Evolutionary conservation across 129 eudicot genomes (phyloP).

Genomic region (Flaveria brownii): DNA sequence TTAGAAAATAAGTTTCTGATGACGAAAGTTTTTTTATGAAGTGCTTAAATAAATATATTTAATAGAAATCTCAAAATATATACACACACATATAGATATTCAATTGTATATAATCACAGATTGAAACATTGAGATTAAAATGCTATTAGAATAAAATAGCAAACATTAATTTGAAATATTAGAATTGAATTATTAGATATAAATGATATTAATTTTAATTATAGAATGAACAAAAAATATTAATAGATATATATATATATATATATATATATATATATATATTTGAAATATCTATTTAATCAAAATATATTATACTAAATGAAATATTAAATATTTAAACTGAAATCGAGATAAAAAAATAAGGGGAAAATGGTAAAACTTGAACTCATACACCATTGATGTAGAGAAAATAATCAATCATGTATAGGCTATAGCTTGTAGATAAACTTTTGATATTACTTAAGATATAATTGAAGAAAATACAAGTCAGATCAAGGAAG

Average conservation of each 20-base stretch:
- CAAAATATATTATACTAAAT: neutral
- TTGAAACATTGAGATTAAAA: neutral
- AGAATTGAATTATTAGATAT: neutral
- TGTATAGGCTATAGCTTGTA: neutral
- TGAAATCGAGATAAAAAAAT: neutral
- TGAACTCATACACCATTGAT: neutral
- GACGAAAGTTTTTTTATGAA: too few relatives aligned
- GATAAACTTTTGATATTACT: neutral
- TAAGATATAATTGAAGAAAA: neutral
- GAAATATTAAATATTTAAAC: neutral
- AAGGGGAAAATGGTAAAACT: neutral
- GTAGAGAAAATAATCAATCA: slow-evolving; percentile 7
- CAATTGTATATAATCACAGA: neutral
- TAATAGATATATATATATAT: too few relatives aligned
- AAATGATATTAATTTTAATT: neutral
- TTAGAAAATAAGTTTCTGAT: too few relatives aligned
- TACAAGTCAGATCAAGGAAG: slow-evolving; percentile 8
- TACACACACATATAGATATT: neutral
- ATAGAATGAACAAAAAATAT: neutral
- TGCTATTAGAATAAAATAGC: neutral
- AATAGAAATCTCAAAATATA: too few relatives aligned
- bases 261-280: too few relatives aligned
- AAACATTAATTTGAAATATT: neutral
- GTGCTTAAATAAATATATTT: too few relatives aligned
- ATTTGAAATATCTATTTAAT: neutral